Conservation (phyloP, 2,329 filamentous ascomycete genomes). For the Ascochyta rabiei region DNA sequence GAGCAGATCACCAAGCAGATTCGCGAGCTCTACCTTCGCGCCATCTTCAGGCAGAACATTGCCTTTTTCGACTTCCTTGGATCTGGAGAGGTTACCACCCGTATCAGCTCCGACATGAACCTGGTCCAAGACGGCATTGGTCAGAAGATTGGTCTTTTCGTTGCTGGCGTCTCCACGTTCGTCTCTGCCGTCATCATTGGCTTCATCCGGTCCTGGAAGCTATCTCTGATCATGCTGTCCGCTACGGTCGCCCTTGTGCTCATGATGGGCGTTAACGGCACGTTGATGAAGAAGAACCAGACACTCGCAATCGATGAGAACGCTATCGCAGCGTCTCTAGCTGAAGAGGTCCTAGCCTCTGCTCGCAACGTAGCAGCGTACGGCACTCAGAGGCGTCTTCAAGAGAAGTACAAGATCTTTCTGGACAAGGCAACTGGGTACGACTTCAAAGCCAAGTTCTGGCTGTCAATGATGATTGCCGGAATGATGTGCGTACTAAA, state of each 20-base stretch:
- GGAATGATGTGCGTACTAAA: slow-evolving; percentile 84
- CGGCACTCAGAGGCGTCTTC: slow-evolving; percentile 90
- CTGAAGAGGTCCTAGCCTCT: slow-evolving; percentile 93
- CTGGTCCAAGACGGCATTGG: slow-evolving; percentile 87
- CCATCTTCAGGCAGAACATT: slow-evolving; percentile 51
- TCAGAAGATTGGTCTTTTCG: slow-evolving; percentile 46
- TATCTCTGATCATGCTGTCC: slow-evolving; percentile 84
- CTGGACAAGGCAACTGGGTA: slow-evolving; percentile 74
- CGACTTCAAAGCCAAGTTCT: slow-evolving; percentile 76
- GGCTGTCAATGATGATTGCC: slow-evolving; percentile 79
- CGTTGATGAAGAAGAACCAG: slow-evolving; percentile 83
- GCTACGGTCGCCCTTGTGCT: slow-evolving; percentile 80
- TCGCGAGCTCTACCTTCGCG: slow-evolving; percentile 68
- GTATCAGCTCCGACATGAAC: slow-evolving; percentile 94
- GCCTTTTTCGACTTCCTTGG: slow-evolving; percentile 77
- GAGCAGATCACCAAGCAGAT: slow-evolving; percentile 56
- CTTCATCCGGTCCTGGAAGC: slow-evolving; percentile 90
- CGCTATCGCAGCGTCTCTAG: slow-evolving; percentile 82
- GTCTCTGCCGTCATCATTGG: slow-evolving; percentile 89
- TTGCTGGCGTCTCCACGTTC: slow-evolving; percentile 59
- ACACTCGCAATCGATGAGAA: slow-evolving; percentile 74
- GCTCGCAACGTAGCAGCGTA: slow-evolving; percentile 93
- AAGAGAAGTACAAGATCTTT: slow-evolving; percentile 80
- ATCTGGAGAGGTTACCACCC: slow-evolving; percentile 91
- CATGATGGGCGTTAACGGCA: slow-evolving; percentile 73